Evolutionary conservation across 371 early-diverging fungal genomes (phyloP).

Genomic region (Lichtheimia ramosa): DNA sequence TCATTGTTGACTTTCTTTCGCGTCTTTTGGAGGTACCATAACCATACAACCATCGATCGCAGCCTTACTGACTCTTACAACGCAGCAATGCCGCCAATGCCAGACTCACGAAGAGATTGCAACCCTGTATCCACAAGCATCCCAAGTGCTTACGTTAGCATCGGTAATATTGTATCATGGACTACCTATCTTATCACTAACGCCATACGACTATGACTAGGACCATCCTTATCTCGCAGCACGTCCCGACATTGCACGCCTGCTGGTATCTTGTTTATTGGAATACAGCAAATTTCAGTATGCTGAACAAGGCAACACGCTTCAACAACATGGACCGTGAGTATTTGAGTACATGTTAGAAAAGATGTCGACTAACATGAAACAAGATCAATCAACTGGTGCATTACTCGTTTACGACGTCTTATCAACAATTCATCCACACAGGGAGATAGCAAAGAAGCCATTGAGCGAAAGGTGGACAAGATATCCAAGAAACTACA

Average conservation of each 20-base stretch:
- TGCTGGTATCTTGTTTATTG: slow-evolving; percentile 5
- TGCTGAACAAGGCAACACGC: not conserved
- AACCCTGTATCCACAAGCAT: slow-evolving; percentile 2
- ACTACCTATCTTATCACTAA: not conserved
- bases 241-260: not conserved
- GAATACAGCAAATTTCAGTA: slow-evolving; percentile 7
- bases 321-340: not conserved
- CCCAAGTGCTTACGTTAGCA: not conserved
- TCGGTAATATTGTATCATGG: not conserved
- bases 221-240: slow-evolving; percentile 4
- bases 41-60: too few relatives aligned
- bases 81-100: slow-evolving; percentile 2
- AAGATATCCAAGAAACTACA: not conserved
- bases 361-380: too few relatives aligned
- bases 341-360: too few relatives aligned
- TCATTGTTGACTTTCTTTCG: slow-evolving; percentile 1
- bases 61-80: too few relatives aligned
- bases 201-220: not conserved
- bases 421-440: not conserved
- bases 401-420: slow-evolving; percentile 6
- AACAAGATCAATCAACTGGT: slow-evolving; percentile 1
- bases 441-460: not conserved
- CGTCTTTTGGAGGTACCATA: not conserved
- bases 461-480: not conserved
- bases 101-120: slow-evolving; percentile 1